Base-by-base conservation (phyloP, 441 rosid genomes). In the Pelargonium fulgidum region DNA sequence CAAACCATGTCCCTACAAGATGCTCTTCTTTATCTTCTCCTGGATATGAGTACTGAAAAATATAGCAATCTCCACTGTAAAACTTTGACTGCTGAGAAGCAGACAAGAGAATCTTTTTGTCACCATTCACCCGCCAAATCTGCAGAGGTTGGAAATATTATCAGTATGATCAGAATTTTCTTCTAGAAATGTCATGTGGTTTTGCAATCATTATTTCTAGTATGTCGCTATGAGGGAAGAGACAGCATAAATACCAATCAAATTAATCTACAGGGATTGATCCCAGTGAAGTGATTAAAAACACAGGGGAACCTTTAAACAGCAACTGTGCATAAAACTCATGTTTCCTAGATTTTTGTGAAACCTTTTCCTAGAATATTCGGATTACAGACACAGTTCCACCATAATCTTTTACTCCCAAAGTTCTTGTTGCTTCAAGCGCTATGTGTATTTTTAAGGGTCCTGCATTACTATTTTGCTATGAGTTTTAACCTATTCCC, bases 1-100 rank as follows among this genome's bases (percentile, higher is more conserved):
- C 99, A 81, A 89, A 75, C 99, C 99, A 95, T 71, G 80, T 87
- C 79, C 96, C 88, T 56, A 95, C 79, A 80, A 90, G 82, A 75
- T 80, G 88, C 71, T 92, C 96, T 78, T 95, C 99, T 85, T 93
- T 91, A 47, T 95, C 99, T 79, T 92, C 91, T 1, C 96, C 78
- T 73, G 88, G 97, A 77, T 86, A 89, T 75, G 93, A 88, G 73
- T 91, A 92, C 68, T 92, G 96, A 47, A 89, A 78, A 69, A 92
- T 82, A 73, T 92, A 96, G 89, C 99, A 96, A 81, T 96, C 98
- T 72, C 99, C 98, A 68, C 96, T 79, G 52, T 89, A 91, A 78
- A 96, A 86, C 85, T 96, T 92, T 69, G 98, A 98, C 75, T 88
- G 73, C 68, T 96, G 92, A 81, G 89, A 97, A 81, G 78, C 81